phyloP scores from a whole-genome alignment of 192 early-diverging fungal species.

The Lobosporangium transversale region DNA sequence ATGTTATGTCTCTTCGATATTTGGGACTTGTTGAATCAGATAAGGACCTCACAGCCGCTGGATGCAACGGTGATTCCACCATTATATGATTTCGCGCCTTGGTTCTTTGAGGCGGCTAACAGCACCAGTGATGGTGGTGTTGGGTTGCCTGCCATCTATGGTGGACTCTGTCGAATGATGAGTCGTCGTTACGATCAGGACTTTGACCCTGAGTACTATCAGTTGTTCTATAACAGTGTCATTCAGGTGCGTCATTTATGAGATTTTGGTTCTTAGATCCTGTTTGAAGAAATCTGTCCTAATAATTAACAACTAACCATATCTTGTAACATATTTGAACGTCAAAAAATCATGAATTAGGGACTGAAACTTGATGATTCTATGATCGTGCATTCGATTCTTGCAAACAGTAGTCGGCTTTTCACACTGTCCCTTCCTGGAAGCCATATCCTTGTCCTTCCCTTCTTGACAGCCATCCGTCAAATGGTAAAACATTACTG shows the following conservation, averaged over 20 bases:
- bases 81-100: constrained; percentile 79
- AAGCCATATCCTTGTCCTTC: constrained; percentile 68
- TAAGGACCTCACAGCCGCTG: constrained; percentile 24
- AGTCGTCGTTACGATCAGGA: constrained; percentile 77
- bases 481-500: constrained; percentile 58
- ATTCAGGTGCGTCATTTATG: constrained; percentile 62
- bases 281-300: not conserved
- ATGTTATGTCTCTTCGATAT: constrained; percentile 73
- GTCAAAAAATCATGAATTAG: too few relatives aligned
- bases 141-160: constrained; percentile 74
- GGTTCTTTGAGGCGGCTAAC: constrained; percentile 76
- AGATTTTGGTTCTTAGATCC: not conserved
- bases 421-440: constrained; percentile 78
- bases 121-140: constrained; percentile 66
- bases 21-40: constrained; percentile 70
- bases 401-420: constrained; percentile 72
- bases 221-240: constrained; percentile 76
- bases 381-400: constrained; percentile 69
- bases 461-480: constrained; percentile 70
- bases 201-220: constrained; percentile 63
- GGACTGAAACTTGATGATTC: constrained; percentile 66
- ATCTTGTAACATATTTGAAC: not conserved
- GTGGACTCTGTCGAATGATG: constrained; percentile 80
- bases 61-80: constrained; percentile 63
- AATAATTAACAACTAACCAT: not conserved